These are phyloP conservation scores for Verticillium dahliae DNA, from an alignment of 2,329 filamentous ascomycete genomes.

Conservation along the genomic window DNA sequence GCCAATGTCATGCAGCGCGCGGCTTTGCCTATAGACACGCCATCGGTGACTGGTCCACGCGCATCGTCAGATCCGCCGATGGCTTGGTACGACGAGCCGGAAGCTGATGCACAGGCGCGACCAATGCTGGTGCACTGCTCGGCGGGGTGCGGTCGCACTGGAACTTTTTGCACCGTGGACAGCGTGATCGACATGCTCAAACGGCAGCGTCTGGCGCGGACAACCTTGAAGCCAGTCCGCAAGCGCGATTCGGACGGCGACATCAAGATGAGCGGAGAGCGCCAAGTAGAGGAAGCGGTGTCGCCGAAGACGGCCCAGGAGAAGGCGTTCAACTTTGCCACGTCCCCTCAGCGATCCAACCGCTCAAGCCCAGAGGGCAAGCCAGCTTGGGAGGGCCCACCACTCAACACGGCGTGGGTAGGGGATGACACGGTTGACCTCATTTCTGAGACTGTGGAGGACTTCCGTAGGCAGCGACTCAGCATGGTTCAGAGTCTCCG, in stretches of 20 bases:
- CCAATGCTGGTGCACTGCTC: slow-evolving; percentile 93
- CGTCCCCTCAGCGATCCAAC: slow-evolving; percentile 5
- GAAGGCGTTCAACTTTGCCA: slow-evolving; percentile 6
- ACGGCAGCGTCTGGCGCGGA: slow-evolving; percentile 54
- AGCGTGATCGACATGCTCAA: slow-evolving; percentile 95
- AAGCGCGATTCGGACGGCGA: slow-evolving; percentile 36
- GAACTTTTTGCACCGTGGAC: slow-evolving; percentile 94
- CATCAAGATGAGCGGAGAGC: slow-evolving; percentile 32
- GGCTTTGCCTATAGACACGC: slow-evolving; percentile 40
- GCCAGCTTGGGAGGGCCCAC: slow-evolving; percentile 5
- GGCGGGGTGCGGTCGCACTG: slow-evolving; percentile 90
- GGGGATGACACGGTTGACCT: slow-evolving; percentile 66
- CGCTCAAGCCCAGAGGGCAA: slow-evolving; percentile 3
- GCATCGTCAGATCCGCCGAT: slow-evolving; percentile 24
- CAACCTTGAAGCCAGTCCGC: slow-evolving; percentile 13
- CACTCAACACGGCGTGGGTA: slow-evolving; percentile 57
- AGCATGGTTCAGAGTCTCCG: slow-evolving; percentile 96
- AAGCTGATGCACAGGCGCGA: slow-evolving; percentile 42
- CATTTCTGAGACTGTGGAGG: slow-evolving; percentile 80
- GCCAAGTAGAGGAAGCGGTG: slow-evolving; percentile 17
- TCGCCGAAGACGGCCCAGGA: slow-evolving; percentile 20
- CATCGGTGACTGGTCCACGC: slow-evolving; percentile 23
- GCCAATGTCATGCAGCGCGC: slow-evolving; percentile 67
- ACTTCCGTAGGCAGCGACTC: slow-evolving; percentile 79
- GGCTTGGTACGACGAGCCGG: slow-evolving; percentile 53